Base-by-base conservation (phyloP, 345 rosid genomes). In the Salix viminalis region DNA sequence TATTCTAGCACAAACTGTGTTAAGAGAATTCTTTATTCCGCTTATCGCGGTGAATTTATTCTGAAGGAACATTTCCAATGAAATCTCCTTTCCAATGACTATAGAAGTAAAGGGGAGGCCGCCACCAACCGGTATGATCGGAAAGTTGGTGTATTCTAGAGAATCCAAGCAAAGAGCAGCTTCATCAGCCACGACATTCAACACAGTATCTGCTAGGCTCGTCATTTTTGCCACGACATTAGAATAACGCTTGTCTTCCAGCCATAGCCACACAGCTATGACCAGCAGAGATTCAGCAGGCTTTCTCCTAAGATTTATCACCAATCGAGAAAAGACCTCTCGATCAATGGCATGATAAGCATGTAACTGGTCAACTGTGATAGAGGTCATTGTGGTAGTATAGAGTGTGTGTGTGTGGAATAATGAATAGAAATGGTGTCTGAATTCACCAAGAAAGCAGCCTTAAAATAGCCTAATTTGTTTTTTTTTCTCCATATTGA, bases 191-290 rank as follows among this genome's bases (percentile, higher is more conserved):
- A 88, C 39, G 19, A 56, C 24, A 60, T 77, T 76, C 69, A 88
- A 39, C 34, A 86, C 9, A 11, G 79, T 32, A 72, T 82, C 70
- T 0, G 82, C 37, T 0, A 85, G 74, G 21, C 13, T 21, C 21
- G n/a, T 50, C 81, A 84, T 81, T 74, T 79, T 80, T 10, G 12
- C 23, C 4, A 83, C 24, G 15, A 86, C 28, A 37, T 79, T 86
- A 5, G 89, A 86, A 32, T 69, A 88, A 16, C 84, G 84, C n/a
- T 26, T 70, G 11, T 84, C 81, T 74, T 88, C 89, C 1, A 88
- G 79, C 87, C 87, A 86, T n/a, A 88, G 70, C 91, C 91, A 88
- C 2, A 72, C 18, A 7, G 91, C 85, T 76, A 88, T 74, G 69
- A 86, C 75, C 1, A 86, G 62, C 0, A 88, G 26, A 71, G 85